These are phyloP conservation scores for Eucalyptus virginea DNA, from an alignment of 345 rosid species.

Conservation along the genomic window DNA sequence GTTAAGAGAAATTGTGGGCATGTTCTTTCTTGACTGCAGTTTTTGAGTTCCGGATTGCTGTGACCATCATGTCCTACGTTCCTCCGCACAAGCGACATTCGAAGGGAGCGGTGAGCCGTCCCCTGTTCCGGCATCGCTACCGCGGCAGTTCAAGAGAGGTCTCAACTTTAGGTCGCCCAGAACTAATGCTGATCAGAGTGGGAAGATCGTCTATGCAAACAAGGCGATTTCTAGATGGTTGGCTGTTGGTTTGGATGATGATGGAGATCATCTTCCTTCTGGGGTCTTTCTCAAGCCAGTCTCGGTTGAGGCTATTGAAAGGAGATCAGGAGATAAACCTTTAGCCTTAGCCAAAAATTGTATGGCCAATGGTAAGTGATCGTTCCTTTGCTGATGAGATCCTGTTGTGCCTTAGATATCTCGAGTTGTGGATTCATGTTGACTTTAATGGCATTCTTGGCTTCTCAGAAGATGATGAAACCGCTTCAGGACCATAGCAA, in stretches of 20 bases:
- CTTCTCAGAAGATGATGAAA: not conserved
- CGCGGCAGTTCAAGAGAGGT: not conserved
- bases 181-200: not conserved
- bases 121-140: not conserved
- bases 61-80: constrained; percentile 3
- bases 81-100: constrained; percentile 15
- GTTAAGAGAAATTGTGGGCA: not conserved
- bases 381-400: not conserved
- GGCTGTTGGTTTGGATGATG: not conserved
- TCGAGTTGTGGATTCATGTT: not conserved
- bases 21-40: not conserved
- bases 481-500: not conserved
- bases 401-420: not conserved
- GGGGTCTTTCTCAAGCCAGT: constrained; percentile 1
- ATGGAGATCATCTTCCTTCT: not conserved
- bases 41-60: not conserved
- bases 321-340: not conserved
- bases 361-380: not conserved
- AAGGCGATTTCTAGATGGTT: constrained; percentile 5
- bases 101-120: not conserved
- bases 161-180: not conserved
- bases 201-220: not conserved
- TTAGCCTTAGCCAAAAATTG: constrained; percentile 1
- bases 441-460: not conserved
- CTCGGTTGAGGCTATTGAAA: not conserved